These are phyloP conservation scores for Elaeis guineensis DNA, from an alignment of 176 grass and related monocot species.

Conservation along the genomic window DNA sequence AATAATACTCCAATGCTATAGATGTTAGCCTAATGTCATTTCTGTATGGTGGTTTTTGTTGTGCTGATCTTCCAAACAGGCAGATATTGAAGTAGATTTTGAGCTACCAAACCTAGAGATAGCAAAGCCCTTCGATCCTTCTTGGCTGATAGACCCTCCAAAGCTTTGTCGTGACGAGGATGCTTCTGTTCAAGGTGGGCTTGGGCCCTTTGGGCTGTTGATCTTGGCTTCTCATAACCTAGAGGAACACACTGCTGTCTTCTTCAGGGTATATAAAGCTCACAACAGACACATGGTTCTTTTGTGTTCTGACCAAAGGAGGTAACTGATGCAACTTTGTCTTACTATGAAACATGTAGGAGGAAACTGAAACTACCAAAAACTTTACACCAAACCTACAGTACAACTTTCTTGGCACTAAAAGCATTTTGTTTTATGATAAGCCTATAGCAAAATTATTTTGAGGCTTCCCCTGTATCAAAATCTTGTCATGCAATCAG, in stretches of 20 bases:
- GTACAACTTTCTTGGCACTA: too few species aligned
- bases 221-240: constrained; percentile 59
- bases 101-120: constrained; percentile 27
- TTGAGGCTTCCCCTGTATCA: too few species aligned
- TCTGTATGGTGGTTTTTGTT: constrained; percentile 1
- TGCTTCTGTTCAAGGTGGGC: constrained; percentile 24
- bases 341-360: too few species aligned
- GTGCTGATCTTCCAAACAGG: constrained; percentile 36
- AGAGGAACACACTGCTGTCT: constrained; percentile 52
- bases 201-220: constrained; percentile 78
- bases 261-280: constrained; percentile 70
- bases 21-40: neutral
- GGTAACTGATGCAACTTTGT: constrained; percentile 17
- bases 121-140: constrained; percentile 49
- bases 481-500: too few species aligned
- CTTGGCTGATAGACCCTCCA: constrained; percentile 52
- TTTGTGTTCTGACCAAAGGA: constrained; percentile 66
- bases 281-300: constrained; percentile 43
- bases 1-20: neutral
- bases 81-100: constrained; percentile 77
- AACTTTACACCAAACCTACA: too few species aligned
- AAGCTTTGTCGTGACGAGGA: constrained; percentile 45
- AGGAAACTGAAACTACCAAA: too few species aligned
- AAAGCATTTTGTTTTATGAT: too few species aligned
- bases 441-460: too few species aligned